These are phyloP conservation scores for Athelia sp. DNA, from an alignment of 1,284 basidiomycete genomes.

Conservation along the genomic window DNA sequence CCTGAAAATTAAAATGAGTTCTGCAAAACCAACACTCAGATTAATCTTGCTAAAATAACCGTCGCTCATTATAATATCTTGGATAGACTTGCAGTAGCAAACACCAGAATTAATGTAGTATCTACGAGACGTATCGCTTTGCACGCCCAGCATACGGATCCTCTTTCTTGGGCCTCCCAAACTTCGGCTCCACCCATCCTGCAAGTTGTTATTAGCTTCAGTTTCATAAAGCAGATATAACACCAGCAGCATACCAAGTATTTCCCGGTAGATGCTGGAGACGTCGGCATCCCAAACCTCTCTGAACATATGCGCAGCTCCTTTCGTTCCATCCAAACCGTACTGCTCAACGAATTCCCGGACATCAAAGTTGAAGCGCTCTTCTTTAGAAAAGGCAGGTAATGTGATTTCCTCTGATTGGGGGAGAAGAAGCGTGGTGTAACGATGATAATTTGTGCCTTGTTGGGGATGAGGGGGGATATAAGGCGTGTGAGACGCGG, in stretches of 20 bases:
- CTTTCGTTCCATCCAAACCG: constrained; percentile 45
- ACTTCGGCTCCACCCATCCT: background rate
- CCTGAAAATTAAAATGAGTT: too few species aligned
- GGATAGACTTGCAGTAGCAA: too few species aligned
- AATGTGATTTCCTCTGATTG: constrained; percentile 47
- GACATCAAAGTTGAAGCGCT: constrained; percentile 60
- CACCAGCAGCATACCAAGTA: constrained; percentile 61
- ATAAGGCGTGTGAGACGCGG: constrained; percentile 60
- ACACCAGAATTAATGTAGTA: too few species aligned
- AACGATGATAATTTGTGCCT: constrained; percentile 85
- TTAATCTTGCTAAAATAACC: too few species aligned
- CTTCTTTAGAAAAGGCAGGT: constrained; percentile 28
- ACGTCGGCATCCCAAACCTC: constrained; percentile 72
- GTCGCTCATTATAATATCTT: too few species aligned
- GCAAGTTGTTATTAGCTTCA: background rate
- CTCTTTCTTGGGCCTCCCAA: background rate
- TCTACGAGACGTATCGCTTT: background rate
- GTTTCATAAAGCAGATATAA: constrained; percentile 15
- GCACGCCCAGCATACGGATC: background rate
- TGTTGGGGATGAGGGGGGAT: constrained; percentile 85
- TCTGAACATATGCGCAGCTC: constrained; percentile 83
- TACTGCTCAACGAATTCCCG: constrained; percentile 56
- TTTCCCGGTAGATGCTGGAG: constrained; percentile 58
- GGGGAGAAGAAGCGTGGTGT: constrained; percentile 73
- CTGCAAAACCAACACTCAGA: too few species aligned